A percentile compares a stretch with the other conserved stretches of the same genome.
Conservation (phyloP, 768 basidiomycete genomes). For the Phanerochaete carnosa region DNA sequence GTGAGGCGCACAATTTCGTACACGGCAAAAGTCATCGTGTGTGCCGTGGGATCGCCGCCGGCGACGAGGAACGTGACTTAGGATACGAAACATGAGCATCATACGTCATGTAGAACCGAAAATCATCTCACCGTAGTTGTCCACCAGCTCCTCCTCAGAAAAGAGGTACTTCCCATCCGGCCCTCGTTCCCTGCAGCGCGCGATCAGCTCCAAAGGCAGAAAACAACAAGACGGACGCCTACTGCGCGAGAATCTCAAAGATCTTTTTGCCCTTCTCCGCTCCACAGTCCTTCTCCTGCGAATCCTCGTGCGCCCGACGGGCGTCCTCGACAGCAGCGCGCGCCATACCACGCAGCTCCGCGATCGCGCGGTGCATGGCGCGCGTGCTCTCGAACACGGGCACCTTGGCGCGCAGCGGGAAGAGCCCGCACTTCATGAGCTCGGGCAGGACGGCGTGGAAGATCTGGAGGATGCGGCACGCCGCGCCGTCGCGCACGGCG, state of each 20-base stretch:
- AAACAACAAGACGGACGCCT: not conserved
- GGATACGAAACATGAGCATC: not conserved
- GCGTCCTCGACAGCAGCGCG: not conserved
- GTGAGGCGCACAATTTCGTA: not conserved
- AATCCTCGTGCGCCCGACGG: too few species aligned
- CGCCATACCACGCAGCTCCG: not conserved
- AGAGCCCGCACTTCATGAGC: slow-evolving; percentile 4
- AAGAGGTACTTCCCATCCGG: not conserved
- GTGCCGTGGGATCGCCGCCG: slow-evolving; percentile 2
- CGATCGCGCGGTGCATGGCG: not conserved
- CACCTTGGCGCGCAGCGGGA: slow-evolving; percentile 1
- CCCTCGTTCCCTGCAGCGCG: not conserved
- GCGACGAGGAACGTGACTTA: slow-evolving; percentile 4
- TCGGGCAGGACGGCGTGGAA: not conserved
- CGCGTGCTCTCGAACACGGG: slow-evolving; percentile 1
- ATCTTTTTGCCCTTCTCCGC: not conserved
- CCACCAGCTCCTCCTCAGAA: not conserved
- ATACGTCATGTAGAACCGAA: too few species aligned
- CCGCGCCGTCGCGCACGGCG: not conserved
- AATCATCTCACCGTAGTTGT: slow-evolving; percentile 1
- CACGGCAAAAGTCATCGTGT: slow-evolving; percentile 1
- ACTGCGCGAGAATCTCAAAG: slow-evolving; percentile 5
- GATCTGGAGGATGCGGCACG: not conserved
- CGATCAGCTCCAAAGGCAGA: not conserved
- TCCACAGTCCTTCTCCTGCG: not conserved